Evolutionary conservation across 805 yeast genomes (phyloP), one percentile per base, ranked within the genome.

Genomic region (Kodamaea laetipori): DNA sequence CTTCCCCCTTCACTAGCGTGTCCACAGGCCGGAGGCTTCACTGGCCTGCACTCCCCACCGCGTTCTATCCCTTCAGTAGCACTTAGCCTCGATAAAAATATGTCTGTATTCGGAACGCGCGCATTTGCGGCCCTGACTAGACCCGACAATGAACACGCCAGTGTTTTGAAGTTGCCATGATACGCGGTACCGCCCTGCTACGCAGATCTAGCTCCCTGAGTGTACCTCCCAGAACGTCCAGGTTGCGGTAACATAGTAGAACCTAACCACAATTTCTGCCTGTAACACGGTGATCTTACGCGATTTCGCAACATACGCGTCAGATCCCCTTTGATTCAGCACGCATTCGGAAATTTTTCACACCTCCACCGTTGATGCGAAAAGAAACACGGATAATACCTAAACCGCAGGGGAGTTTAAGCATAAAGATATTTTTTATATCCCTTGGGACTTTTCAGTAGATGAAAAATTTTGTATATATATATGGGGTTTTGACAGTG

Each of bases 101-200:
- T 30, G 18, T 30, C 34, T 17, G 34, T n/a, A 30, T 30, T 30
- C 19, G 34, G 34, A 9, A 15, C 15, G 34, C 17, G n/a, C 15
- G 10, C 34, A 30, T 8, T 13, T 30, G n/a, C 17, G 17, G 34
- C 34, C 34, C 34, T 30, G 34, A 30, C 17, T 21, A 21, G 8
- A 6, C 24, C 24, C 8, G 34, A 30, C 34, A 30, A 30, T 30
- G 34, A n/a, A 21, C 17, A 16, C 34, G 34, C 34, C 34, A 30
- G 34, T 30, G 34, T 30, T 30, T 30, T 30, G 34, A 30, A 30
- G 34, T 30, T 15, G 34, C 34, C 34, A 30, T 30, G 19, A 17
- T 30, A 30, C 34, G 34, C 34, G 34, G 34, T 30, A 30, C 17
- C 34, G 34, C 34, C 34, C 34, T 30, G 34, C 34, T 10, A 30